Conservation (phyloP, 106 monocot species). For the Dendrobium officinale region DNA sequence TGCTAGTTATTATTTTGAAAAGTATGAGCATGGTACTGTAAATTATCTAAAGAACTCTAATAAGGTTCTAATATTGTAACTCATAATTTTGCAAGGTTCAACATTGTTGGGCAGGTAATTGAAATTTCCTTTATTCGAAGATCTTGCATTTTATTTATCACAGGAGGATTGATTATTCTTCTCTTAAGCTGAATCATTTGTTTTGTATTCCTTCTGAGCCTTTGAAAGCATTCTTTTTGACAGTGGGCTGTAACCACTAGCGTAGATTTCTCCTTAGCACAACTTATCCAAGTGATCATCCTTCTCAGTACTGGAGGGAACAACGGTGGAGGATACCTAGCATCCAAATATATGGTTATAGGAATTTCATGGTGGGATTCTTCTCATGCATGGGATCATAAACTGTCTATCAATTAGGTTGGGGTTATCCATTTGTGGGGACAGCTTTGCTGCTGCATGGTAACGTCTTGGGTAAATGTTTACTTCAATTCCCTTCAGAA, state of each 20-base stretch:
- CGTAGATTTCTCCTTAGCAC: constrained; percentile 78
- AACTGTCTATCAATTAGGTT: constrained; percentile 63
- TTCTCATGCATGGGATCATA: constrained; percentile 62
- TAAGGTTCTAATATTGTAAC: not conserved
- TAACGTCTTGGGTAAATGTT: constrained; percentile 58
- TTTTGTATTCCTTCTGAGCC: not conserved
- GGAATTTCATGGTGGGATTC: constrained; percentile 58
- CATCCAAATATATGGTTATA: constrained; percentile 73
- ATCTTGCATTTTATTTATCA: not conserved
- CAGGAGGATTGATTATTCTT: not conserved
- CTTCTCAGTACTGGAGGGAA: constrained; percentile 70
- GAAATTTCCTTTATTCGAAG: not conserved
- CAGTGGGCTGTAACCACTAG: constrained; percentile 94
- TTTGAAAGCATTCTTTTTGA: not conserved
- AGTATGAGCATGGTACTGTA: not conserved
- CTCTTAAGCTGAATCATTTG: not conserved
- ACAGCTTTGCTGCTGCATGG: constrained; percentile 73
- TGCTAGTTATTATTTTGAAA: not conserved
- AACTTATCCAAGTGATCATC: constrained; percentile 76
- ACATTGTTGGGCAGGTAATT: constrained; percentile 90
- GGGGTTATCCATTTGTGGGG: constrained; percentile 69
- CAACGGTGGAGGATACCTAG: constrained; percentile 78
- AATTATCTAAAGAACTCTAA: not conserved
- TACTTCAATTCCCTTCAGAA: not conserved
- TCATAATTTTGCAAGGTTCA: constrained; percentile 68